phyloP scores from a whole-genome alignment of 345 rosid species.

The Zanthoxylum bungeanum region DNA sequence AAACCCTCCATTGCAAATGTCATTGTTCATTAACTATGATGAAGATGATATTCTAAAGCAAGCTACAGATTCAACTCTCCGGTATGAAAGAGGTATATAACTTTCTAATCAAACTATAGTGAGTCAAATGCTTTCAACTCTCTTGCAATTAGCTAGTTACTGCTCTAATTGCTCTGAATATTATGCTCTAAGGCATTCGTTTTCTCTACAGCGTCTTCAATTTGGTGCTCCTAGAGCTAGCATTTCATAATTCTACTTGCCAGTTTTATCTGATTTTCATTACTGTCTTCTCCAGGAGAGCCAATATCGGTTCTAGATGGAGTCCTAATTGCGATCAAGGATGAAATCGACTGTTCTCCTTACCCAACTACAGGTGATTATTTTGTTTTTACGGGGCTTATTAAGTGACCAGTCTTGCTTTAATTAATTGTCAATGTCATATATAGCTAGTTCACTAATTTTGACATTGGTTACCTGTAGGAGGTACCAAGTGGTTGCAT shows the following conservation, averaged over 20 bases:
- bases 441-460: background rate
- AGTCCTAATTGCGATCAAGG: slow-evolving; percentile 69
- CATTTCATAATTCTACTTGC: background rate
- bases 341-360: slow-evolving; percentile 73
- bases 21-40: slow-evolving; percentile 52
- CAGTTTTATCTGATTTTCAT: background rate
- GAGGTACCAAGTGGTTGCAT: slow-evolving; percentile 80
- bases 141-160: background rate
- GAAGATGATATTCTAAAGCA: slow-evolving; percentile 50
- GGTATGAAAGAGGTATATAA: slow-evolving; percentile 58
- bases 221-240: background rate
- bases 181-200: too few species aligned
- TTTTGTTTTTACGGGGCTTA: background rate
- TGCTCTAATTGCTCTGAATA: background rate
- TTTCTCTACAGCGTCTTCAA: too few species aligned
- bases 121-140: background rate
- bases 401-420: background rate
- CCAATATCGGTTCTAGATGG: slow-evolving; percentile 67
- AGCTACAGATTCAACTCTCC: slow-evolving; percentile 53
- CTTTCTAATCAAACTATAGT: background rate
- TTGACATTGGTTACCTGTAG: slow-evolving; percentile 25
- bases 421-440: too few species aligned
- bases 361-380: slow-evolving; percentile 68
- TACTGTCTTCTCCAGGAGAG: slow-evolving; percentile 36
- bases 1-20: slow-evolving; percentile 40